A percentile compares a stretch with the other conserved stretches of the same genome.
Conservation (phyloP, 2,329 filamentous ascomycete species). For the Paecilomyces dactylethromorphus region DNA sequence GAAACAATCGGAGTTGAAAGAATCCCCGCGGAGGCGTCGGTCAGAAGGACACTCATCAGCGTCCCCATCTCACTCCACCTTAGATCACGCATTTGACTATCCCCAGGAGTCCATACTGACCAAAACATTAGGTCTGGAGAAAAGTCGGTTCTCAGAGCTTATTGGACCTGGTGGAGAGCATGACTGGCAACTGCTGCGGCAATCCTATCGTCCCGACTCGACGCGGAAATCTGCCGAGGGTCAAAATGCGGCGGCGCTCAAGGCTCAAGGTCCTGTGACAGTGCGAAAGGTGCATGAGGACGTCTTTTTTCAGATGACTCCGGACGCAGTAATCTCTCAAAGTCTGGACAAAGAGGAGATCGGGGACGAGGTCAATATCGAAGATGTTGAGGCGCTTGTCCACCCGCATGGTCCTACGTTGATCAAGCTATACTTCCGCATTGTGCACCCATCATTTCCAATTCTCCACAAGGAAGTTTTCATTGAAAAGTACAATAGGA, state of each 20-base stretch:
- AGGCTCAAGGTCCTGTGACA: neutral
- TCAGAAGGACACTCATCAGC: neutral
- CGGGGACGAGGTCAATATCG: constrained; percentile 3
- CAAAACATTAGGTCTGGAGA: constrained; percentile 4
- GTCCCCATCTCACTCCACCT: neutral
- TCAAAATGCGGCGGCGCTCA: neutral
- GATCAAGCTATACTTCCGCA: constrained; percentile 73
- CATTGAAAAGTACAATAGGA: constrained; percentile 67
- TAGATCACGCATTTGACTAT: constrained; percentile 2
- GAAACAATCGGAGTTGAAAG: neutral
- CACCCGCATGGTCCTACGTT: constrained; percentile 69
- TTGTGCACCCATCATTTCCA: constrained; percentile 74
- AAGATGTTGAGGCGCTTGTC: constrained; percentile 61
- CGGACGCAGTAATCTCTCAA: constrained; percentile 3
- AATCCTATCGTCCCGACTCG: neutral
- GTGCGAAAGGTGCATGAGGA: constrained; percentile 3
- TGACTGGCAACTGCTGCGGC: constrained; percentile 1
- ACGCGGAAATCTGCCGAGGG: neutral
- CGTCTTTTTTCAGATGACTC: constrained; percentile 5
- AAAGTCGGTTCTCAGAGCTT: constrained; percentile 6
- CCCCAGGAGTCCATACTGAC: constrained; percentile 5
- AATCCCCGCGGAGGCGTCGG: neutral
- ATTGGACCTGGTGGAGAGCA: constrained; percentile 4
- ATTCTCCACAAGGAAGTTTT: constrained; percentile 78
- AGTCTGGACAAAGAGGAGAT: constrained; percentile 1